phyloP scores from a whole-genome alignment of 768 basidiomycete genomes.

The Boletus rufocinnamomeus region DNA sequence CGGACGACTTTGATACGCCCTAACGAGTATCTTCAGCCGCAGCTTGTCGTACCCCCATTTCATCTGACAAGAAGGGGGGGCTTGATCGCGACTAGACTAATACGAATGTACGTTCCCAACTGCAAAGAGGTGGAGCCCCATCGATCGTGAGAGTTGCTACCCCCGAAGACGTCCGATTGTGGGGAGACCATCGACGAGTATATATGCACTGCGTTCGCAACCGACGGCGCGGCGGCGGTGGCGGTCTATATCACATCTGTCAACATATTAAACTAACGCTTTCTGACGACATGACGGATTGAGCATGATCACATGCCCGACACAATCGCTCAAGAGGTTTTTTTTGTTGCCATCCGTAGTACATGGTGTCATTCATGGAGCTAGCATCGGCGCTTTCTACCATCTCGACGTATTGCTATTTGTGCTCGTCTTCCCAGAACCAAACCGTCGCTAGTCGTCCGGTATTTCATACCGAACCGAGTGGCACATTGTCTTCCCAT shows the following conservation, averaged over 20 bases:
- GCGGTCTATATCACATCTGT: conserved; percentile 11
- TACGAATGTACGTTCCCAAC: background rate
- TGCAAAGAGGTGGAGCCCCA: background rate
- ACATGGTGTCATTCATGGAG: background rate
- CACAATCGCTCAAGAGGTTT: background rate
- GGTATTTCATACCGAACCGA: conserved; percentile 9
- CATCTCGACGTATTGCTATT: conserved; percentile 7
- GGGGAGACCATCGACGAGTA: background rate
- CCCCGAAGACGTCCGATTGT: background rate
- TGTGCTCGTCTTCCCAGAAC: conserved; percentile 8
- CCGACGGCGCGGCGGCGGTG: conserved; percentile 1
- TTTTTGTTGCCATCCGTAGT: background rate
- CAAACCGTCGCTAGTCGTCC: background rate
- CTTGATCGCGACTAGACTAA: conserved; percentile 6
- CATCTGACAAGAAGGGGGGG: background rate
- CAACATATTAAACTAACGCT: background rate
- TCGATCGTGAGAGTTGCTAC: background rate
- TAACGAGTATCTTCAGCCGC: background rate
- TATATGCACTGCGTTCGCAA: background rate
- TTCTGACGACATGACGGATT: conserved; percentile 15
- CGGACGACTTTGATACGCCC: background rate
- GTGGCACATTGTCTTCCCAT: background rate
- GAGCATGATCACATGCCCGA: background rate
- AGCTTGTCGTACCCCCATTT: conserved; percentile 1
- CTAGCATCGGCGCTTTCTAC: background rate